Base-by-base conservation (phyloP, 2,329 filamentous ascomycete genomes). In the Exserohilum turcica region DNA sequence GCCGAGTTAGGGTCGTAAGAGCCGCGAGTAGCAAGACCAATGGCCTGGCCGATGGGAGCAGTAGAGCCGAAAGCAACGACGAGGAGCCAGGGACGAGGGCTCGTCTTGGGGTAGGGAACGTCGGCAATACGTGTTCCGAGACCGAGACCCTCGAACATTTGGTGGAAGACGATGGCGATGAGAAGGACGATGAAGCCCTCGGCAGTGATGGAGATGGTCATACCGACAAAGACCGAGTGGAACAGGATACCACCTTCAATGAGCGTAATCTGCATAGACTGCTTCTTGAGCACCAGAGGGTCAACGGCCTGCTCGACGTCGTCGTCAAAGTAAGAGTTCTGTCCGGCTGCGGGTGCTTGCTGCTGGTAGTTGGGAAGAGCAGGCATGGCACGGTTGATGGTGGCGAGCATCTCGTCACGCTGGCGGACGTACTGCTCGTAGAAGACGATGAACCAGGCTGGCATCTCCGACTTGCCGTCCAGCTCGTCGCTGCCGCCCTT, bases 61-160 rank as follows among this genome's bases (percentile, higher is more conserved):
- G 86, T 88, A 7, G 81, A 83, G 13, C 84, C 85, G 57, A 87
- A 88, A 12, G 85, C 84, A 10, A 85, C 61, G 2, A 87, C 84
- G 13, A 87, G 74, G 0, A 84, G 52, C 85, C 85, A 87, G 0
- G 85, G 85, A 21, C 82, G 81, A 57, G 78, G 68, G 66, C 83
- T 85, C 21, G 75, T 77, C 54, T 79, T 80, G 13, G 81, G 80
- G 56, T 86, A 86, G 1, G 84, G 81, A 16, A 86, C 84, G 18
- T 80, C 78, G 4, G 82, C 82, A 68, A 87, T 80, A 43, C 84
- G 78, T 0, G 84, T 82, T 12, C 84, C 84, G 32, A 87, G 82
- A 69, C 84, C 84, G 0, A 87, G 78, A 44, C 84, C 84, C 60
- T 87, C 84, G 52, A 86, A 87, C 9, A 82, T 79, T 64, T 87